These are phyloP conservation scores for Talaromyces wortmannii DNA, from an alignment of 495 filamentous ascomycete species.

Conservation along the genomic window DNA sequence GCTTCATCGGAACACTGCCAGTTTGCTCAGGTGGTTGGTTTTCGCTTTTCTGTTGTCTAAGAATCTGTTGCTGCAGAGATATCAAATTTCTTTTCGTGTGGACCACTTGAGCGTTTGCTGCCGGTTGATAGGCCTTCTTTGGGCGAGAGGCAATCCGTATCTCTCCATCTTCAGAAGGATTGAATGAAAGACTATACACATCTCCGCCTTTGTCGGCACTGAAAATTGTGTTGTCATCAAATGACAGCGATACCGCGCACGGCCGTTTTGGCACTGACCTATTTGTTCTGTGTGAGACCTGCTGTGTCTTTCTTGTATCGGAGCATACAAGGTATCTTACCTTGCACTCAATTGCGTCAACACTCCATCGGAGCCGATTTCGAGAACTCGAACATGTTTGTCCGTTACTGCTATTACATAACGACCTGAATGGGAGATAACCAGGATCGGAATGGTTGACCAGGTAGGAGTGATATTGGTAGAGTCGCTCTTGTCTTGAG, in stretches of 20 bases:
- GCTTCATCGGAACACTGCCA: conserved; percentile 52
- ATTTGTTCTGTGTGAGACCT: not conserved
- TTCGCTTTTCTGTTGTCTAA: conserved; percentile 30
- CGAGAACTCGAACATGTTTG: conserved; percentile 81
- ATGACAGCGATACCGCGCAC: conserved; percentile 62
- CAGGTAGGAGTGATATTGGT: conserved; percentile 18
- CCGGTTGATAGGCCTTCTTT: conserved; percentile 37
- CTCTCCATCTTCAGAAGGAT: conserved; percentile 36
- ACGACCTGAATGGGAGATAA: conserved; percentile 50
- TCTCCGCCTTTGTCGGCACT: conserved; percentile 93
- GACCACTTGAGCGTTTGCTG: conserved; percentile 70
- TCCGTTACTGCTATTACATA: conserved; percentile 79
- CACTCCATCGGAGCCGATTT: conserved; percentile 49
- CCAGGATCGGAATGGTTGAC: conserved; percentile 49
- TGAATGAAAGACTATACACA: conserved; percentile 80
- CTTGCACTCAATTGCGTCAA: conserved; percentile 66
- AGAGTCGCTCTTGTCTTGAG: conserved; percentile 3
- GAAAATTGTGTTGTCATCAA: conserved; percentile 63
- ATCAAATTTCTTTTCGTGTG: conserved; percentile 74
- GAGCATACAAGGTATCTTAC: conserved; percentile 28
- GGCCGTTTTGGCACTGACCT: conserved; percentile 88
- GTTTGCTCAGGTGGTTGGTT: conserved; percentile 20
- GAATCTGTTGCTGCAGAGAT: conserved; percentile 66
- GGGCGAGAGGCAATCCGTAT: conserved; percentile 8
- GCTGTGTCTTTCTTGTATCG: not conserved